Conservation (phyloP, 2,329 filamentous ascomycete genomes). For the Alternaria ethzedia region DNA sequence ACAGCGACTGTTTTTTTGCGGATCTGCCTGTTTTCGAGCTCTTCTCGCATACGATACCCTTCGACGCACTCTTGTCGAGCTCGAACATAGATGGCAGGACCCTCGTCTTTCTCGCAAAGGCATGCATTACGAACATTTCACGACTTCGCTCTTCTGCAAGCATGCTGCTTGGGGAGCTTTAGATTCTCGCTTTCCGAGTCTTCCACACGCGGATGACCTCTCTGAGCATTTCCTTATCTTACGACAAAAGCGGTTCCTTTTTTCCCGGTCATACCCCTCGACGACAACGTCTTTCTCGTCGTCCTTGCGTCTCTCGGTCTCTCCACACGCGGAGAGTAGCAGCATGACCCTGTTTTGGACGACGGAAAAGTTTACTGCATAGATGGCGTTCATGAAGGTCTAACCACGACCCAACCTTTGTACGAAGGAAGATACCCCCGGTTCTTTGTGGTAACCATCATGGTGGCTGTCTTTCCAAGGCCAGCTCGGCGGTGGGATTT, state of each 20-base stretch:
- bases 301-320: constrained; percentile 37
- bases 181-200: constrained; percentile 50
- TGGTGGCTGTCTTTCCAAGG: constrained; percentile 27
- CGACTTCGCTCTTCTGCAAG: constrained; percentile 46
- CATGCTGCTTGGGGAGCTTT: constrained; percentile 51
- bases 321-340: constrained; percentile 31
- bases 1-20: constrained; percentile 57
- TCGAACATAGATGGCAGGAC: constrained; percentile 47
- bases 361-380: constrained; percentile 47
- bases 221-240: constrained; percentile 36
- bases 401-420: constrained; percentile 30
- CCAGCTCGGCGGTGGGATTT: constrained; percentile 36
- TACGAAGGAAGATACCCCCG: constrained; percentile 45
- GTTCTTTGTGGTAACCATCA: constrained; percentile 36
- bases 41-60: constrained; percentile 48
- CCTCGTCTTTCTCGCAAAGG: constrained; percentile 38
- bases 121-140: constrained; percentile 51
- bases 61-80: constrained; percentile 45
- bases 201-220: constrained; percentile 44
- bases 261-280: constrained; percentile 40
- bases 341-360: constrained; percentile 36
- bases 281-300: constrained; percentile 37
- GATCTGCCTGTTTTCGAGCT: constrained; percentile 50
- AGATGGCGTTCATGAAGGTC: constrained; percentile 49
- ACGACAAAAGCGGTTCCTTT: constrained; percentile 50